Conservation (phyloP, 192 early-diverging fungal genomes). For the Backusella mclennaniae region DNA sequence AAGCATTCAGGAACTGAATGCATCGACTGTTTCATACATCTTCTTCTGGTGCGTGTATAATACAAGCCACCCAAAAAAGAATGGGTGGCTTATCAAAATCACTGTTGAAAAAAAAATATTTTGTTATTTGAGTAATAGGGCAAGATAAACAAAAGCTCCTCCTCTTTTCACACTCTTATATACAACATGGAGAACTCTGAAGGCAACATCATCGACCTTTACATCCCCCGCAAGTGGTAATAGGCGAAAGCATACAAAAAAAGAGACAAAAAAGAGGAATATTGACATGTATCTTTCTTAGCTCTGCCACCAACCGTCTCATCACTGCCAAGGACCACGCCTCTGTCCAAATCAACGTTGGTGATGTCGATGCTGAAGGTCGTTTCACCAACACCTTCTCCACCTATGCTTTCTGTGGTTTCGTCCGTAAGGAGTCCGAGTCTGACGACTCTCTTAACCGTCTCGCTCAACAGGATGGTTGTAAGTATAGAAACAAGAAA, state of each 20-base stretch:
- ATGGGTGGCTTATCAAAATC: slow-evolving; percentile 4
- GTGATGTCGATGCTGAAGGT: slow-evolving; percentile 85
- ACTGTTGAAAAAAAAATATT: slow-evolving; percentile 11
- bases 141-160: neutral
- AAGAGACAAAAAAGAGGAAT: neutral
- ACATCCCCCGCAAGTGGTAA: slow-evolving; percentile 94
- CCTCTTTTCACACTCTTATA: slow-evolving; percentile 12
- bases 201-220: slow-evolving; percentile 71
- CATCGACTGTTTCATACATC: no score
- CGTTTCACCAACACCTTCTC: slow-evolving; percentile 69
- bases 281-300: slow-evolving; percentile 18
- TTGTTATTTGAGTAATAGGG: neutral
- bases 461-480: slow-evolving; percentile 75
- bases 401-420: slow-evolving; percentile 90
- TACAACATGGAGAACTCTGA: slow-evolving; percentile 46
- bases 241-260: slow-evolving; percentile 12
- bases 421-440: slow-evolving; percentile 87
- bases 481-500: slow-evolving; percentile 27
- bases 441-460: slow-evolving; percentile 97
- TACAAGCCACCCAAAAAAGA: neutral
- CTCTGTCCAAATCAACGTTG: slow-evolving; percentile 96
- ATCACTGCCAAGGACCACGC: slow-evolving; percentile 99
- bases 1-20: no score
- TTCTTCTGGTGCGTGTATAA: neutral
- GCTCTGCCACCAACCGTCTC: slow-evolving; percentile 97